Evolutionary conservation across 352 stramenopile species (phyloP), one percentile per base, ranked within the genome.

Genomic region (Phytopythium sindhum): DNA sequence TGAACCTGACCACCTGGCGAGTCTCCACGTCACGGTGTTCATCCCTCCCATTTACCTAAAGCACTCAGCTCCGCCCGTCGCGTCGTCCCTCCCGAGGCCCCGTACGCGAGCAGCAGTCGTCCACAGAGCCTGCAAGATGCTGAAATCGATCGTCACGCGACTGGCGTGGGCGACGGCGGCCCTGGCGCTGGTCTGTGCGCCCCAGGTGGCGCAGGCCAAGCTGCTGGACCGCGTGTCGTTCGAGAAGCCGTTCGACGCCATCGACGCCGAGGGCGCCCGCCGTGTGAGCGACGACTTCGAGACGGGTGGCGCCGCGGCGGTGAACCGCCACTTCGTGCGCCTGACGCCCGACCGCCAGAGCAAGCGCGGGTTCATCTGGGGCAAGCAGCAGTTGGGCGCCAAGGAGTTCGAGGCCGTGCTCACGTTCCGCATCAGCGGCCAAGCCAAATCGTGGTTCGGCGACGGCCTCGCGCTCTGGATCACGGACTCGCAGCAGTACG

Each of bases 381-480:
- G 78, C 66, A 89, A 83, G 51, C 57, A 91, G 61, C 77, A 77
- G 62, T 68, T 95, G 28, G 78, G 67, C 15, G 63, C 64, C 23
- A 75, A 75, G 42, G 83, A 93, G 62, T 93, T 95, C 65, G 79
- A 84, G 45, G 70, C 87, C 44, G 78, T 93, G 53, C 63, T 95
- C 44, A 93, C 83, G 57, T 93, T 93, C 72, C 86, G 86, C 61
- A 93, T 95, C 72, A 91, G 80, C 53, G 86, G 86, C 44, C 86
- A 95, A 57, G 84, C 75, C 35, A 75, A 85, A 66, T 56, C 66
- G 12, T 92, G 80, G 84, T 95, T 85, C 47, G 86, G 86, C 60
- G 86, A 95, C 61, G 86, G 84, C 4, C 69, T 95, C 59, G 84
- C 75, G 60, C 82, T 95, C 39, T 95, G 84, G 84, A 69, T 95